Evolutionary conservation across 2,329 filamentous ascomycete genomes (phyloP).

Genomic region (Penicillium sp.): DNA sequence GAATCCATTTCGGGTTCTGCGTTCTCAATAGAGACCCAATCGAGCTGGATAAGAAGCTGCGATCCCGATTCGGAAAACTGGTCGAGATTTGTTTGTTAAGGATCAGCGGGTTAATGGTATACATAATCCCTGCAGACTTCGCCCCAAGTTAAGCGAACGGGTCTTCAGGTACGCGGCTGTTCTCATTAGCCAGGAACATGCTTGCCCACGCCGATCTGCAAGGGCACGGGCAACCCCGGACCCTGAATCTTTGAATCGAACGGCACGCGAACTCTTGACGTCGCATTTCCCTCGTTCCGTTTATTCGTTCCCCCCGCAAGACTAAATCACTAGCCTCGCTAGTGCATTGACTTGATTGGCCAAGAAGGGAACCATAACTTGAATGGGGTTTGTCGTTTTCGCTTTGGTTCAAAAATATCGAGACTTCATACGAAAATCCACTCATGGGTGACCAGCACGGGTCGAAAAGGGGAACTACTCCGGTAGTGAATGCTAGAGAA

Average conservation of each 20-base stretch:
- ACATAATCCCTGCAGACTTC: background rate
- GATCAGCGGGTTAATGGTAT: background rate
- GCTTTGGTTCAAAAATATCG: background rate
- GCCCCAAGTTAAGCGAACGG: background rate
- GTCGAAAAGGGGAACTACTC: slow-evolving; percentile 12
- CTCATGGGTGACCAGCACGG: background rate
- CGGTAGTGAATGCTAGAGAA: background rate
- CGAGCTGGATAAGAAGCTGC: background rate
- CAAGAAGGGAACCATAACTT: background rate
- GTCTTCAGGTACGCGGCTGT: slow-evolving; percentile 3
- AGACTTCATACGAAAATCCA: background rate
- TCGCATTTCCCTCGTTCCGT: background rate
- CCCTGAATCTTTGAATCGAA: background rate
- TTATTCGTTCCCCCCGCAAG: background rate
- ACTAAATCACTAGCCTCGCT: slow-evolving; percentile 2
- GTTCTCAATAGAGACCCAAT: background rate
- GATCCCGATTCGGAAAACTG: background rate
- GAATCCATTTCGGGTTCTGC: background rate
- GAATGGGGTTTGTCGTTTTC: background rate
- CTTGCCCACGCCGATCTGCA: slow-evolving; percentile 1
- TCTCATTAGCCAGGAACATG: slow-evolving; percentile 1
- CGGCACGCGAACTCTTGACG: background rate
- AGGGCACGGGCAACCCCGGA: background rate
- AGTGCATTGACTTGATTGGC: background rate
- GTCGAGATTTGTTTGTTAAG: background rate